Conservation (phyloP, 2,329 filamentous ascomycete genomes). For the Fusarium neocosmosporiellum region DNA sequence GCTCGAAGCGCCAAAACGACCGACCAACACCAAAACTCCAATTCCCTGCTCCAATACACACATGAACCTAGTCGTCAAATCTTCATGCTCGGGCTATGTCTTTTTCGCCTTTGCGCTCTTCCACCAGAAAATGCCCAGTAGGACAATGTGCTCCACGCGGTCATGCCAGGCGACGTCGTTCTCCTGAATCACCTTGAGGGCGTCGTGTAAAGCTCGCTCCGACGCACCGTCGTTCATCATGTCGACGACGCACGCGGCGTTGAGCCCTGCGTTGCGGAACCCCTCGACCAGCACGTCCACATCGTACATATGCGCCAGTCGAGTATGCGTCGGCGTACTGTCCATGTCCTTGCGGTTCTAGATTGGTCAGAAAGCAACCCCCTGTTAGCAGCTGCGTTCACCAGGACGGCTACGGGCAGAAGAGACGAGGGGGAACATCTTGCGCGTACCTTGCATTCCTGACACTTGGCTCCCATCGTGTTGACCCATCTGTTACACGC, state of each 20-base stretch:
- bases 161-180: conserved; percentile 34
- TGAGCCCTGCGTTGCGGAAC: conserved; percentile 35
- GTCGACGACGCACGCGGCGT: conserved; percentile 31
- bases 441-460: conserved; percentile 36
- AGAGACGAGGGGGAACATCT: conserved; percentile 1
- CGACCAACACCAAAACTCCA: background rate
- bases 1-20: background rate
- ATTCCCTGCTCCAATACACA: background rate
- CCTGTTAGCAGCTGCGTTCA: conserved; percentile 15
- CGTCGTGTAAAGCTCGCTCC: conserved; percentile 30
- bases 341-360: conserved; percentile 33
- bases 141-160: conserved; percentile 25
- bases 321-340: conserved; percentile 35
- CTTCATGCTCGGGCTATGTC: background rate
- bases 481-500: conserved; percentile 36
- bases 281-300: conserved; percentile 33
- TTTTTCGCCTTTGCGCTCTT: conserved; percentile 9
- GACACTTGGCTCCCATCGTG: conserved; percentile 31
- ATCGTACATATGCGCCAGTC: conserved; percentile 37
- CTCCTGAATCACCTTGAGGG: conserved; percentile 32
- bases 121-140: conserved; percentile 29
- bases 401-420: conserved; percentile 13
- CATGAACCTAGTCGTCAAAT: background rate
- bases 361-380: background rate
- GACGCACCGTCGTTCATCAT: conserved; percentile 35